A percentile compares a stretch with the other conserved stretches of the same genome.
These are phyloP conservation scores for Ceriops zippeliana DNA, from an alignment of 345 rosid genomes.

Conservation along the genomic window DNA sequence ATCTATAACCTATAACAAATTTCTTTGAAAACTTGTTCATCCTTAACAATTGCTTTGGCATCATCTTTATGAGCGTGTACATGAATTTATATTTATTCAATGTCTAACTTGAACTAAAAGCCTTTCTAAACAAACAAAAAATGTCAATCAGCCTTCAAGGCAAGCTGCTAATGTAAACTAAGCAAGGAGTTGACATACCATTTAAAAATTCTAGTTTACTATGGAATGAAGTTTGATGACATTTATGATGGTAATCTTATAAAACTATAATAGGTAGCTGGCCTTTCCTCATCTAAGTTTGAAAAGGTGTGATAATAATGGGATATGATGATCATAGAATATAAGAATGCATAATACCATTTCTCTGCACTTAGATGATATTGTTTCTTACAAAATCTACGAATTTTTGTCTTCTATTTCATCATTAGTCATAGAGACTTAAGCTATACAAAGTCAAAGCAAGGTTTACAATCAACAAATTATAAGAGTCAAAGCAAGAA, in stretches of 20 bases:
- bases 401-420: slow-evolving; percentile 29
- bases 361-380: slow-evolving; percentile 23
- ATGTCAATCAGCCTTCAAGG: background rate
- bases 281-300: background rate
- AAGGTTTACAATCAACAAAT: slow-evolving; percentile 8
- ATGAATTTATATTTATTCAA: background rate
- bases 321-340: background rate
- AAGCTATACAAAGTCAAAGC: slow-evolving; percentile 7
- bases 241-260: too few relatives aligned
- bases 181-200: background rate
- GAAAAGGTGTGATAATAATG: background rate
- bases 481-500: background rate
- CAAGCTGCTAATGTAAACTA: background rate
- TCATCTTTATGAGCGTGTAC: background rate
- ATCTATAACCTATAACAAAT: background rate
- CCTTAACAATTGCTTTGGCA: background rate
- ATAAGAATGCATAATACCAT: slow-evolving; percentile 38
- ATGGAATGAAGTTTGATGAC: background rate
- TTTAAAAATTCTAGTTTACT: background rate
- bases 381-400: slow-evolving; percentile 26
- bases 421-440: slow-evolving; percentile 41
- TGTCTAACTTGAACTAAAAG: background rate
- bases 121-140: background rate
- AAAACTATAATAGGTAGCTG: too few relatives aligned
- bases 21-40: background rate